Evolutionary conservation across 2,329 filamentous ascomycete genomes (phyloP).

Genomic region (Aspergillus neoniger): DNA sequence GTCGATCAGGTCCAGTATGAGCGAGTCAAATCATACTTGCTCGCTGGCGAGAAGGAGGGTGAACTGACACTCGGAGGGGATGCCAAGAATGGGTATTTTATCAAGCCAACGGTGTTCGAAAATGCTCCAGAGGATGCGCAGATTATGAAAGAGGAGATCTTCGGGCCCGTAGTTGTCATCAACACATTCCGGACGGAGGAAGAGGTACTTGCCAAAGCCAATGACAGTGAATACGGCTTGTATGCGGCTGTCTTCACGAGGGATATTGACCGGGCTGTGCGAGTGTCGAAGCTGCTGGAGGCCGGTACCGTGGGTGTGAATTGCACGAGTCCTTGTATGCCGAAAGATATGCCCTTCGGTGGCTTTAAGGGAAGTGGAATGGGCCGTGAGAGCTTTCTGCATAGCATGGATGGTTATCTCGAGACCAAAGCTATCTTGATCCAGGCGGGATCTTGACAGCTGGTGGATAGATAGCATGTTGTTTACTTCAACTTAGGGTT

Average conservation of each 20-base stretch:
- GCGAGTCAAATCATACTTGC: slow-evolving; percentile 76
- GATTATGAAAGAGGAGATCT: slow-evolving; percentile 45
- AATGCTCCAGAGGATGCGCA: slow-evolving; percentile 57
- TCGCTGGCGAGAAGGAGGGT: slow-evolving; percentile 62
- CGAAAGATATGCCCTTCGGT: slow-evolving; percentile 46
- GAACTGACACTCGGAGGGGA: slow-evolving; percentile 67
- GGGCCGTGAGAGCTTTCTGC: slow-evolving; percentile 39
- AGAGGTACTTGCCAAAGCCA: slow-evolving; percentile 58
- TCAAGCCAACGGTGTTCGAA: slow-evolving; percentile 81
- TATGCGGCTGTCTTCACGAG: slow-evolving; percentile 35
- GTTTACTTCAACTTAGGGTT: not conserved
- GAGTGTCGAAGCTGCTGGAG: slow-evolving; percentile 28
- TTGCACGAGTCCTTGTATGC: slow-evolving; percentile 41
- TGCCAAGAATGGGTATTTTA: slow-evolving; percentile 80
- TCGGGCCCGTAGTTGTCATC: slow-evolving; percentile 48
- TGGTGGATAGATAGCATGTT: not conserved
- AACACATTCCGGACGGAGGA: slow-evolving; percentile 50
- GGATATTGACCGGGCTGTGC: slow-evolving; percentile 31
- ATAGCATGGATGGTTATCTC: slow-evolving; percentile 42
- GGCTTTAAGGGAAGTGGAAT: slow-evolving; percentile 47
- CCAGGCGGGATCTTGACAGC: slow-evolving; percentile 14
- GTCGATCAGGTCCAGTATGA: slow-evolving; percentile 81
- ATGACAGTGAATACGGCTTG: slow-evolving; percentile 44
- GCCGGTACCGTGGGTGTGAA: slow-evolving; percentile 34
- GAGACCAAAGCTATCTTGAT: slow-evolving; percentile 34